A percentile compares a stretch with the other conserved stretches of the same genome.
Evolutionary conservation across 2,329 filamentous ascomycete species (phyloP).

Genomic region (Claviceps arundinis): DNA sequence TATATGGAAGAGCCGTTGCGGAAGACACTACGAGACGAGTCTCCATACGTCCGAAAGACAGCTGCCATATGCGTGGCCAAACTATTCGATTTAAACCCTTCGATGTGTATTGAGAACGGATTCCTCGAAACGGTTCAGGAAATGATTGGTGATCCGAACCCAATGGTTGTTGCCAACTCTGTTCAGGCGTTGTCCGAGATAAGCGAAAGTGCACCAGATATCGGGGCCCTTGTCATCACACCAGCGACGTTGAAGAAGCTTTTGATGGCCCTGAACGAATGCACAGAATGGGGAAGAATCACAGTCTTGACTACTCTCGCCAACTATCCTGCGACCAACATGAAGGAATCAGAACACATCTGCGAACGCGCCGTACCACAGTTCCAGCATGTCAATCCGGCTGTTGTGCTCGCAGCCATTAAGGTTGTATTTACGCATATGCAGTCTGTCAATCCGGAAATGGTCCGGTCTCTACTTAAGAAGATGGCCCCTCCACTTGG

Average conservation of each 20-base stretch:
- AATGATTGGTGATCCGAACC: slow-evolving; percentile 92
- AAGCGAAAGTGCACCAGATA: slow-evolving; percentile 78
- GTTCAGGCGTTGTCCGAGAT: slow-evolving; percentile 92
- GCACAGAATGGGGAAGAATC: slow-evolving; percentile 94
- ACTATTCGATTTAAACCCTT: slow-evolving; percentile 86
- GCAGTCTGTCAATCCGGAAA: slow-evolving; percentile 65
- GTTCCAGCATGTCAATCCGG: slow-evolving; percentile 96
- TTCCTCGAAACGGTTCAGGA: slow-evolving; percentile 91
- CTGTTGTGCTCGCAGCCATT: slow-evolving; percentile 91
- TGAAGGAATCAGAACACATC: slow-evolving; percentile 95
- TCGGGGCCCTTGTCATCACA: slow-evolving; percentile 71
- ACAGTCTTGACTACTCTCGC: slow-evolving; percentile 84
- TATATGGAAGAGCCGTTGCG: slow-evolving; percentile 98
- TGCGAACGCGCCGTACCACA: slow-evolving; percentile 93
- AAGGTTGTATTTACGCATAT: slow-evolving; percentile 98
- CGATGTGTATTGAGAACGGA: slow-evolving; percentile 90
- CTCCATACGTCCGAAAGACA: slow-evolving; percentile 95
- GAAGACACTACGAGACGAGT: slow-evolving; percentile 94
- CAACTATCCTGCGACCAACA: slow-evolving; percentile 72
- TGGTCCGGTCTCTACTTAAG: slow-evolving; percentile 77
- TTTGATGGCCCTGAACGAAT: slow-evolving; percentile 91
- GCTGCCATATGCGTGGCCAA: slow-evolving; percentile 97
- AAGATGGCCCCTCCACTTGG: slow-evolving; percentile 96
- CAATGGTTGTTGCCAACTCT: slow-evolving; percentile 97
- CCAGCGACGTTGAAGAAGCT: slow-evolving; percentile 83